Conservation (phyloP, 345 rosid species). For the Eucalyptus dawsonii region DNA sequence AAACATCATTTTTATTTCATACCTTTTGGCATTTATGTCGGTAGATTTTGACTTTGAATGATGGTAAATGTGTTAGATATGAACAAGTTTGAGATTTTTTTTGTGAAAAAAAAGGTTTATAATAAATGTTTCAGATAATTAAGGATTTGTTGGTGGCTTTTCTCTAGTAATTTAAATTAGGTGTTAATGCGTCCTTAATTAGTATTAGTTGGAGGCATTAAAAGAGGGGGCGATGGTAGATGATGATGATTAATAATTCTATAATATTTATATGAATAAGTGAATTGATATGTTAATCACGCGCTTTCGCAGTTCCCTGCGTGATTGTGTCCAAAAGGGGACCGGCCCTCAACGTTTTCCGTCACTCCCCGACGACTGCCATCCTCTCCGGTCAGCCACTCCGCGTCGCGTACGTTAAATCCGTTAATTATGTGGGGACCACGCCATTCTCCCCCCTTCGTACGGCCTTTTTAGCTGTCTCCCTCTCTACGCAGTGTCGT, state of each 20-base stretch:
- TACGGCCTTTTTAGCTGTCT: slow-evolving; percentile 1
- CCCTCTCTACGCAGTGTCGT: not conserved
- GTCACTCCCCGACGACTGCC: not conserved
- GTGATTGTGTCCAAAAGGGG: not conserved
- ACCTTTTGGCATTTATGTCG: no score
- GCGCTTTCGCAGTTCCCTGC: not conserved
- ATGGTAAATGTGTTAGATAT: no score
- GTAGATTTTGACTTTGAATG: not conserved
- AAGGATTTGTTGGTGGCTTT: not conserved
- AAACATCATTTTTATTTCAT: no score
- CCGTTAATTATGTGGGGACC: not conserved
- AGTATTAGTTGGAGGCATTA: not conserved
- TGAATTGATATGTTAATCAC: not conserved
- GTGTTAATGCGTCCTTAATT: not conserved
- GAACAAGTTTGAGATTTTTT: no score
- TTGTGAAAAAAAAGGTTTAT: no score
- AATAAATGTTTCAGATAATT: no score
- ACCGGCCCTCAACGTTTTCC: not conserved
- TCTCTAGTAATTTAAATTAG: not conserved
- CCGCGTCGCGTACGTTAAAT: slow-evolving; percentile 2
- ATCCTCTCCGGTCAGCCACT: not conserved
- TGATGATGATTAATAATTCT: not conserved
- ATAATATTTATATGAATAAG: not conserved
- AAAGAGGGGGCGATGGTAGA: not conserved
- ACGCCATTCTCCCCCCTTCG: not conserved